Conservation (phyloP, 169 alveolate genomes). For the Plasmodium berghei region DNA sequence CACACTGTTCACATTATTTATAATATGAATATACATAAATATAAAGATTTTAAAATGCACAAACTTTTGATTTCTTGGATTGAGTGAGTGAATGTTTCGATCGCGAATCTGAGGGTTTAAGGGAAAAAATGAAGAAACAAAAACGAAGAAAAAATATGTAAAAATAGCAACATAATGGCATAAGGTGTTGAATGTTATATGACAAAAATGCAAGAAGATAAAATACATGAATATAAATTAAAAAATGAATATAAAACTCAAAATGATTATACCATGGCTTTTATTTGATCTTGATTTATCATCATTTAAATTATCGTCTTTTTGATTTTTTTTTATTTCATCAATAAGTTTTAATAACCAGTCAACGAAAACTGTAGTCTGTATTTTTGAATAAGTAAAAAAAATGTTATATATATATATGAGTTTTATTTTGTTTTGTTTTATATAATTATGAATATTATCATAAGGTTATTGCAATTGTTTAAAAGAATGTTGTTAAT, state of each 20-base stretch:
- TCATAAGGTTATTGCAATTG: too few relatives aligned
- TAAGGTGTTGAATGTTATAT: too few relatives aligned
- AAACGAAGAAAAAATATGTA: not conserved
- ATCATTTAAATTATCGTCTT: slow-evolving; percentile 23
- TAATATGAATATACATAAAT: not conserved
- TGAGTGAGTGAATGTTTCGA: slow-evolving; percentile 24
- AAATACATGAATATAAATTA: not conserved
- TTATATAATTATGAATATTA: too few relatives aligned
- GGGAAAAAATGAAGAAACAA: not conserved
- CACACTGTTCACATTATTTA: not conserved
- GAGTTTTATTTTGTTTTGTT: not conserved
- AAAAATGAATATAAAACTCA: not conserved
- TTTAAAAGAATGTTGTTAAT: too few relatives aligned
- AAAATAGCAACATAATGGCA: too few relatives aligned
- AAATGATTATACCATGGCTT: slow-evolving; percentile 17
- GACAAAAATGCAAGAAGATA: too few relatives aligned
- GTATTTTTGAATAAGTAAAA: not conserved
- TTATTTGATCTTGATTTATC: slow-evolving; percentile 30
- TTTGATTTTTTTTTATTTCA: slow-evolving; percentile 27
- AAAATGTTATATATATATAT: not conserved
- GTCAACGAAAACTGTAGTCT: slow-evolving; percentile 52
- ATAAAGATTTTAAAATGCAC: not conserved
- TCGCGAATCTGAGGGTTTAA: slow-evolving; percentile 17
- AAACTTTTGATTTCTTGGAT: slow-evolving; percentile 34
- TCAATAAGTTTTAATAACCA: slow-evolving; percentile 44